Conservation (phyloP, 2,329 filamentous ascomycete species). For the Neoarthrinium moseri region DNA sequence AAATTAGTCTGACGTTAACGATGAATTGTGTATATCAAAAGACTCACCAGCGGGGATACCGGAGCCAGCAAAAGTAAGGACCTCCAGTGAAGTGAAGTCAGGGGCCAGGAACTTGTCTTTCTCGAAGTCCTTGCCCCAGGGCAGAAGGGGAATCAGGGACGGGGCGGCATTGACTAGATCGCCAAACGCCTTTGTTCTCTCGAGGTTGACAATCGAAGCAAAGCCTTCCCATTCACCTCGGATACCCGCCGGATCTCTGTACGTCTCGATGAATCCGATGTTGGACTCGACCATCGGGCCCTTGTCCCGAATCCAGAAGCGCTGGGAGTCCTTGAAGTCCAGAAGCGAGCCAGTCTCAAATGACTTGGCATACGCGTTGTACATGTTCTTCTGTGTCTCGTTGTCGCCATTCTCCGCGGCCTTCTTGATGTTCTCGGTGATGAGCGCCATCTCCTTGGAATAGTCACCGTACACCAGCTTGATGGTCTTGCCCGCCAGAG, state of each 20-base stretch:
- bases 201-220: constrained; percentile 81
- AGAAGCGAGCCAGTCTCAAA: constrained; percentile 74
- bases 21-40: neutral
- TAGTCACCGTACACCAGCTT: constrained; percentile 76
- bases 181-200: constrained; percentile 84
- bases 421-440: constrained; percentile 65
- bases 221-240: constrained; percentile 86
- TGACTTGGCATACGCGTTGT: constrained; percentile 66
- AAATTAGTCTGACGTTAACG: constrained; percentile 8
- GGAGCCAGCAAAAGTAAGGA: constrained; percentile 74
- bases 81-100: constrained; percentile 93
- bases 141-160: constrained; percentile 80
- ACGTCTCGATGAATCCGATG: constrained; percentile 83
- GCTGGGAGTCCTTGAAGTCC: constrained; percentile 77
- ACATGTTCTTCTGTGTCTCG: constrained; percentile 66
- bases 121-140: constrained; percentile 87
- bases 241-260: constrained; percentile 78
- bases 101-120: constrained; percentile 95
- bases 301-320: constrained; percentile 81
- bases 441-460: constrained; percentile 66
- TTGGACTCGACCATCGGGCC: constrained; percentile 78
- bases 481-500: constrained; percentile 65
- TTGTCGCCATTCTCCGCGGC: constrained; percentile 71
- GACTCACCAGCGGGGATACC: constrained; percentile 62
- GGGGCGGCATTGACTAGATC: constrained; percentile 81